Conservation (phyloP, 2,329 filamentous ascomycete genomes). For the Periconia digitata region DNA sequence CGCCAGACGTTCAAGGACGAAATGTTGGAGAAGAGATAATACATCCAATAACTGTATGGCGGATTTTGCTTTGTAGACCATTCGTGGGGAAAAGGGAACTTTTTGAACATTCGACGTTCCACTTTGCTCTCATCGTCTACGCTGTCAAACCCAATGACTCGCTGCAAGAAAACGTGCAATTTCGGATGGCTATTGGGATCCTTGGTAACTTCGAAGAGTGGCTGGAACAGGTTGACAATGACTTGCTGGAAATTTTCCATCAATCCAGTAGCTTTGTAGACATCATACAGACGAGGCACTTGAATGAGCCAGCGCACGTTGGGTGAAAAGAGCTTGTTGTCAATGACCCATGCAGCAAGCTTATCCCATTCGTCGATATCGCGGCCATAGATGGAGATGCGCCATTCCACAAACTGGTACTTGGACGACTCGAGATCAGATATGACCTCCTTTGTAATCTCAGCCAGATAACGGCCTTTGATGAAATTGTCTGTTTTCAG, state of each 20-base stretch:
- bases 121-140: constrained; percentile 98
- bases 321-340: constrained; percentile 97
- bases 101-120: constrained; percentile 89
- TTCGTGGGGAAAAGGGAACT: constrained; percentile 85
- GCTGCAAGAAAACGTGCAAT: constrained; percentile 88
- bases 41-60: constrained; percentile 99
- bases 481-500: constrained; percentile 99
- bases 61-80: constrained; percentile 96
- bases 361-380: constrained; percentile 96
- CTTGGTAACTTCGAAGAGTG: constrained; percentile 90
- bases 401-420: constrained; percentile 99
- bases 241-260: constrained; percentile 92
- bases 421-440: constrained; percentile 97
- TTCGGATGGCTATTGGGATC: constrained; percentile 86
- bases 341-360: constrained; percentile 92
- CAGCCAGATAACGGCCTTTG: constrained; percentile 89
- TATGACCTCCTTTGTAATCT: constrained; percentile 98
- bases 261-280: constrained; percentile 86
- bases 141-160: constrained; percentile 95
- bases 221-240: constrained; percentile 87
- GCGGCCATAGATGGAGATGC: constrained; percentile 94
- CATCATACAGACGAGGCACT: constrained; percentile 89
- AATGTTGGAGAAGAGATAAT: constrained; percentile 94
- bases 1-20: constrained; percentile 89
- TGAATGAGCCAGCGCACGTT: constrained; percentile 98